A percentile compares a stretch with the other conserved stretches of the same genome.
Evolutionary conservation across 371 early-diverging fungal genomes (phyloP).

Genomic region (Basidiobolus meristosporus): DNA sequence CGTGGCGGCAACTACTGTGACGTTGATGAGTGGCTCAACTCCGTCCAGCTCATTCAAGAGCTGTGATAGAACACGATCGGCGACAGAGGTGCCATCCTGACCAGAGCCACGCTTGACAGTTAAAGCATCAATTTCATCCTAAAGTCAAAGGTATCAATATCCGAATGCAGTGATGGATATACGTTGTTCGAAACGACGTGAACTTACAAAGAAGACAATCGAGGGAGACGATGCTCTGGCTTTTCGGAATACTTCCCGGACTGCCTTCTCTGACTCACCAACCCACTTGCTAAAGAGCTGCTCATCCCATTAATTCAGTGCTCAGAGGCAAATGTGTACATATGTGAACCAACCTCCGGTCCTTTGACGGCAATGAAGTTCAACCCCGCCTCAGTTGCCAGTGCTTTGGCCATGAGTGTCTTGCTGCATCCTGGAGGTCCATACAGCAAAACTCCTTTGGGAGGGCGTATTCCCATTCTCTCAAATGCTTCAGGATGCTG

Average conservation of each 20-base stretch:
- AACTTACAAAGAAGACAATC: slow-evolving; percentile 88
- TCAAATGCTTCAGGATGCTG: slow-evolving; percentile 78
- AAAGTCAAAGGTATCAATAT: background rate
- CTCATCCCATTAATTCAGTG: background rate
- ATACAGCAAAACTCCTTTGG: slow-evolving; percentile 90
- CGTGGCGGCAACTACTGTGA: slow-evolving; percentile 95
- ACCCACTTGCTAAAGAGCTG: slow-evolving; percentile 94
- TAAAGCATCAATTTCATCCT: slow-evolving; percentile 97
- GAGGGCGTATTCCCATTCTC: slow-evolving; percentile 77
- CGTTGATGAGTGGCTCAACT: slow-evolving; percentile 80
- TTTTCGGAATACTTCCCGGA: slow-evolving; percentile 83
- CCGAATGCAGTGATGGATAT: background rate
- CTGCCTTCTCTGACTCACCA: slow-evolving; percentile 95
- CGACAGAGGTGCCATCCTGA: slow-evolving; percentile 60
- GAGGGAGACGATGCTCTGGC: slow-evolving; percentile 89
- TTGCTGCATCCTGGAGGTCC: slow-evolving; percentile 98
- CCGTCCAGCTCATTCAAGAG: slow-evolving; percentile 93
- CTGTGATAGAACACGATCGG: slow-evolving; percentile 85
- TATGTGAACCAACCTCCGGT: slow-evolving; percentile 46
- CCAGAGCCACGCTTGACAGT: slow-evolving; percentile 59
- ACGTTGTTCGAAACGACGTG: background rate
- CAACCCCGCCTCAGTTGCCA: slow-evolving; percentile 91
- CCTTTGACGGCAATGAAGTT: slow-evolving; percentile 97
- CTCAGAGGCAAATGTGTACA: background rate
- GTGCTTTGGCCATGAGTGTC: slow-evolving; percentile 92